phyloP scores from a whole-genome alignment of 164 flowering plant species.

The Amborella trichopoda region DNA sequence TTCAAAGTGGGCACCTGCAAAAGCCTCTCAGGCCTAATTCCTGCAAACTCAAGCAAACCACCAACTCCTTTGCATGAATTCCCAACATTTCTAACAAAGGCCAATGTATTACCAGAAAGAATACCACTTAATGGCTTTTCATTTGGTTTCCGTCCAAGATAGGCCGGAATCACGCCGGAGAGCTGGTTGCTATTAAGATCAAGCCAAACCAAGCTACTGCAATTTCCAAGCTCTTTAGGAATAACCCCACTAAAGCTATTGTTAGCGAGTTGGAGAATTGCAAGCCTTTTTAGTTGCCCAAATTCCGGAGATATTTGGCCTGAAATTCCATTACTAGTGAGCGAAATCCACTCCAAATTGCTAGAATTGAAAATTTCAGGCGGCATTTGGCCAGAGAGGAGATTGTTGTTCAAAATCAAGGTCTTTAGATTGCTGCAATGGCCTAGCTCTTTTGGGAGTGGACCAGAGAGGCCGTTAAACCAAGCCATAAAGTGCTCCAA shows the following conservation, averaged over 20 bases:
- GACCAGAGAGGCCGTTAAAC: slow-evolving; percentile 71
- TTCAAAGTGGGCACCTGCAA: slow-evolving; percentile 53
- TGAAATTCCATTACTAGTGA: slow-evolving; percentile 60
- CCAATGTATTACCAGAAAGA: slow-evolving; percentile 65
- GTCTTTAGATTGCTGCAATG: slow-evolving; percentile 49
- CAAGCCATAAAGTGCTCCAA: slow-evolving; percentile 82
- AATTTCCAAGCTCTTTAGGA: slow-evolving; percentile 55
- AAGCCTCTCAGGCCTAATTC: slow-evolving; percentile 75
- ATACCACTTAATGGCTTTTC: slow-evolving; percentile 53
- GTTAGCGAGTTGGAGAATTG: slow-evolving; percentile 74
- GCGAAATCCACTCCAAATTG: slow-evolving; percentile 79
- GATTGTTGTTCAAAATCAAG: slow-evolving; percentile 71
- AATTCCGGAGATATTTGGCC: slow-evolving; percentile 58
- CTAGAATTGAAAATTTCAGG: slow-evolving; percentile 40
- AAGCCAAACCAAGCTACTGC: slow-evolving; percentile 81
- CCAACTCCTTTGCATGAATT: slow-evolving; percentile 87
- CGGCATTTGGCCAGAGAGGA: slow-evolving; percentile 53
- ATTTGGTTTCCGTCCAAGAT: slow-evolving; percentile 65
- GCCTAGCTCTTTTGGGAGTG: slow-evolving; percentile 65
- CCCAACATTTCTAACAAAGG: slow-evolving; percentile 73
- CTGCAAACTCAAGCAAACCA: slow-evolving; percentile 77
- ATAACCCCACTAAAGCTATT: slow-evolving; percentile 63
- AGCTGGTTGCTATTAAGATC: slow-evolving; percentile 68
- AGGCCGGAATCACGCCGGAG: slow-evolving; percentile 61
- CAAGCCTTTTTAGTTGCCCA: slow-evolving; percentile 45